Base-by-base conservation (phyloP, 1,139 yeast genomes). In the Debaryomyces singareniensis region DNA sequence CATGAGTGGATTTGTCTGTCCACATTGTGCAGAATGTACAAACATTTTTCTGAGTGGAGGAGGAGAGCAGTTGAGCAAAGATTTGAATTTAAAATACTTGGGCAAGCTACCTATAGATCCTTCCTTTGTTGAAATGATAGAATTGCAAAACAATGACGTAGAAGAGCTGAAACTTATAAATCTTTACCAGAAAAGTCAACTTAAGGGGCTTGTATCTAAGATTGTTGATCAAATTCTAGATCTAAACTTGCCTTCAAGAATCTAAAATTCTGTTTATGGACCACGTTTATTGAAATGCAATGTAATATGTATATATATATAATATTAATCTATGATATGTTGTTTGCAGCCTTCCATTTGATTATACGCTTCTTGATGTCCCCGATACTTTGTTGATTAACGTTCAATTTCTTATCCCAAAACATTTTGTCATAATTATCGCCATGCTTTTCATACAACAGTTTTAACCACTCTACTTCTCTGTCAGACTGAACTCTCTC, bases 91-190 rank as follows among this genome's bases (percentile, higher is more conserved):
- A 25, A 75, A 78, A 5, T 87, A 79, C 45, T 61, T 93, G 42
- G 98, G 97, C 0, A 76, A 76, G 33, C 76, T 93, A 3, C 98
- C 98, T 1, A 85, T 93, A 16, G 98, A 91, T 46, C 98, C 98
- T 1, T 71, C 68, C 30, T 91, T 91, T 58, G 94, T 85, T 15
- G 87, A 83, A 42, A 57, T 86, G 68, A 73, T 91, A 12, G 98
- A 91, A 51, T 61, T 55, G 31, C 80, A 75, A 42, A 52, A 55
- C 35, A 42, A 41, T 37, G 47, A 51, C 27, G 42, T 43, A 13
- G 33, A 29, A 12, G 33, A 34, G 24, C 45, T 45, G 33, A 49
- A 45, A 23, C 47, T 67, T 32, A 49, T 65, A 4, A 64, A 62
- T 29, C 38, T 61, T 35, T 67, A 66, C 34, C 59, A 58, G 12